Conservation (phyloP, 2,329 filamentous ascomycete species). For the Hortaea sp. region DNA sequence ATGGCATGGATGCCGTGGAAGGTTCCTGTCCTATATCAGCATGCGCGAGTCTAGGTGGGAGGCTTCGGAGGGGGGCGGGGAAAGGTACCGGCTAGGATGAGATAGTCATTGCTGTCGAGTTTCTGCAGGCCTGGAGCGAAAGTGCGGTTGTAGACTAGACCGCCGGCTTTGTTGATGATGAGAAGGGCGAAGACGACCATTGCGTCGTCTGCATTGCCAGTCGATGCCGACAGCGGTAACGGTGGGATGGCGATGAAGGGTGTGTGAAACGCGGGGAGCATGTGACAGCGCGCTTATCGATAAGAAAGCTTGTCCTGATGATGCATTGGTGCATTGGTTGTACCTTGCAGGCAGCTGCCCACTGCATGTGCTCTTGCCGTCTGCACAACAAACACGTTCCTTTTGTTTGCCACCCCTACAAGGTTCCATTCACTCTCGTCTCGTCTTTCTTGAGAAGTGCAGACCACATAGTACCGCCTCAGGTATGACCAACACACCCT, state of each 20-base stretch:
- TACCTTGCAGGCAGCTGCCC: not conserved
- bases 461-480: too few relatives aligned
- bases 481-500: too few relatives aligned
- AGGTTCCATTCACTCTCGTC: too few relatives aligned
- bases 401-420: too few relatives aligned
- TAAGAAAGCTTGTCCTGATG: too few relatives aligned
- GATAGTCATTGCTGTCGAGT: conserved; percentile 89
- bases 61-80: not conserved
- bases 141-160: conserved; percentile 89
- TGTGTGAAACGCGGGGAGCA: too few relatives aligned
- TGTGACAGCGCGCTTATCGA: too few relatives aligned
- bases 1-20: conserved; percentile 77
- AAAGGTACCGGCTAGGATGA: conserved; percentile 77
- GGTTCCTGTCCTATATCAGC: conserved; percentile 25
- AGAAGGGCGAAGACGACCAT: conserved; percentile 95
- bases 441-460: too few relatives aligned
- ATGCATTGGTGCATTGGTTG: not conserved
- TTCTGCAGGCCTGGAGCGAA: conserved; percentile 82
- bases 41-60: not conserved
- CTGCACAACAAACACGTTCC: too few relatives aligned
- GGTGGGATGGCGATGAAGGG: too few relatives aligned
- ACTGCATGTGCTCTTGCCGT: too few relatives aligned
- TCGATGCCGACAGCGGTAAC: too few relatives aligned
- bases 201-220: conserved; percentile 1
- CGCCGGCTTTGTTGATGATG: conserved; percentile 95